Percentiles rank a stretch among this genome's conserved stretches.
Conservation (phyloP, 2,329 filamentous ascomycete genomes). For the Calonectria honghensis region DNA sequence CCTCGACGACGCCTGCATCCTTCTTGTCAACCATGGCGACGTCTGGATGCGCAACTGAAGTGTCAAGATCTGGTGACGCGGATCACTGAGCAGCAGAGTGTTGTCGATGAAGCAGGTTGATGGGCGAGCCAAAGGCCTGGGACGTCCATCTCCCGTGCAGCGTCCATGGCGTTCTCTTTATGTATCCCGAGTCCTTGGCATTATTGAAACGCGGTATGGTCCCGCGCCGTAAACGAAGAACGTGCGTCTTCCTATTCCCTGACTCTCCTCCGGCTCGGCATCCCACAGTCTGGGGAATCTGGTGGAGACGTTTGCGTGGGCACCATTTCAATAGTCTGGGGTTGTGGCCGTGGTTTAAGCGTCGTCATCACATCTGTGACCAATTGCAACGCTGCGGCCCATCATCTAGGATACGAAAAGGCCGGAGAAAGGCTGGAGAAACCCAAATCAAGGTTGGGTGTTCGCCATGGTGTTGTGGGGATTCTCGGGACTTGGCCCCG, state of each 20-base stretch:
- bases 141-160: neutral
- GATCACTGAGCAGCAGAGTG: neutral
- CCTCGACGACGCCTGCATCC: neutral
- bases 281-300: conserved; percentile 5
- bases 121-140: neutral
- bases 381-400: conserved; percentile 4
- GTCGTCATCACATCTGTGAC: neutral
- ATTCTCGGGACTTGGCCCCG: neutral
- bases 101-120: neutral
- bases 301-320: conserved; percentile 1
- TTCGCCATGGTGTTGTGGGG: conserved; percentile 7
- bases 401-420: neutral
- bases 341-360: neutral
- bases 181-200: neutral
- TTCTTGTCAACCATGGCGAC: neutral
- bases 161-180: neutral
- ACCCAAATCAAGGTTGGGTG: conserved; percentile 12
- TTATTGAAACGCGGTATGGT: neutral
- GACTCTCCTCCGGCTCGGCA: neutral
- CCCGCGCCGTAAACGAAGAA: neutral
- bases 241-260: neutral
- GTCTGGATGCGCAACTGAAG: neutral
- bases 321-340: conserved; percentile 2
- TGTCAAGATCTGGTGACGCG: neutral
- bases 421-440: conserved; percentile 21